These are phyloP conservation scores for Fusarium piperis DNA, from an alignment of 2,329 filamentous ascomycete genomes.

Conservation along the genomic window DNA sequence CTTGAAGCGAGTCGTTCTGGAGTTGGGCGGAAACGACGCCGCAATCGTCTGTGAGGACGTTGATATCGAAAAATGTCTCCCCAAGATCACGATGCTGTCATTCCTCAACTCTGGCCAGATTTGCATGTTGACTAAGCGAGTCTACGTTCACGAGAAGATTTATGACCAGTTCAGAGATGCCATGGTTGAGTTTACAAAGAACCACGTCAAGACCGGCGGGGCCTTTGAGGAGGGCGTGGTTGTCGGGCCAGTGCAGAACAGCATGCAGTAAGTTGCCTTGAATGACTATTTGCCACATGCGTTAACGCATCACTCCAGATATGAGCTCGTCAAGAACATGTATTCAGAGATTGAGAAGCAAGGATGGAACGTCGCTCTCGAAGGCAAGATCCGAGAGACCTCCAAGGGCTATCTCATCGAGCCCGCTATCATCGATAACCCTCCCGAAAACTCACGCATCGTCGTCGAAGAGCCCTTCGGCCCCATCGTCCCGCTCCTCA, in stretches of 20 bases:
- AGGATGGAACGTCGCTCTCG: constrained; percentile 53
- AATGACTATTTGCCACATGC: background rate
- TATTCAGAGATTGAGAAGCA: constrained; percentile 59
- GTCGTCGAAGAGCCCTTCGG: constrained; percentile 63
- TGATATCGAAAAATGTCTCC: constrained; percentile 52
- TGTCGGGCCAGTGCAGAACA: constrained; percentile 67
- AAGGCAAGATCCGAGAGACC: constrained; percentile 22
- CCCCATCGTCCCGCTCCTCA: constrained; percentile 71
- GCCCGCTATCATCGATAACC: constrained; percentile 70
- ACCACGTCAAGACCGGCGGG: constrained; percentile 54
- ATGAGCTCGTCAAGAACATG: constrained; percentile 48
- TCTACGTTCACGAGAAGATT: constrained; percentile 69
- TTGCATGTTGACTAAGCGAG: constrained; percentile 59
- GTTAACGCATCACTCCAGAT: background rate
- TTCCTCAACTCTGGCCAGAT: constrained; percentile 65
- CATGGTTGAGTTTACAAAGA: constrained; percentile 38
- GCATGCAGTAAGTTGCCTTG: constrained; percentile 58
- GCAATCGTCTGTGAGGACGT: constrained; percentile 67
- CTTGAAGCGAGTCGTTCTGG: constrained; percentile 69
- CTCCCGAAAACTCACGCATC: constrained; percentile 64
- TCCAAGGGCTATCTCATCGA: constrained; percentile 64
- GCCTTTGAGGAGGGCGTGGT: constrained; percentile 54
- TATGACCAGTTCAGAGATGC: constrained; percentile 63
- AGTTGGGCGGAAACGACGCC: constrained; percentile 65
- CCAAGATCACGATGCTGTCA: constrained; percentile 28